These are phyloP conservation scores for Sarocladiaceae sp. DNA, from an alignment of 2,329 filamentous ascomycete genomes.

Conservation along the genomic window DNA sequence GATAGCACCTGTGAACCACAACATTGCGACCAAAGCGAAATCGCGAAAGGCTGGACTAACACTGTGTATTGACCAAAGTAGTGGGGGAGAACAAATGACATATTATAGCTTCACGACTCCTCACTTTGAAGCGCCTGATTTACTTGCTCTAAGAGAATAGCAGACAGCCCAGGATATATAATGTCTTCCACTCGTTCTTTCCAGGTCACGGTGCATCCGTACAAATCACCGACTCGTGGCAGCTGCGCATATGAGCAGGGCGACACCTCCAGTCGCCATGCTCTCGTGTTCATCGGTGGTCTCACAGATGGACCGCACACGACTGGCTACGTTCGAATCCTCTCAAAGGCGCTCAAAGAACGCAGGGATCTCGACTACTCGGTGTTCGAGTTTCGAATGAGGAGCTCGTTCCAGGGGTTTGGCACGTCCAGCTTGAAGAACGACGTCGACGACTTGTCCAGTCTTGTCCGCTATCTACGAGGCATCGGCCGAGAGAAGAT, in stretches of 20 bases:
- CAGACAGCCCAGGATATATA: neutral
- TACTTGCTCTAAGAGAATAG: no score
- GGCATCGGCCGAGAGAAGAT: conserved; percentile 45
- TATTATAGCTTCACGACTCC: no score
- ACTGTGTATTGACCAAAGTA: neutral
- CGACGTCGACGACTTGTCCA: conserved; percentile 50
- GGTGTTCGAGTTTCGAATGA: conserved; percentile 52
- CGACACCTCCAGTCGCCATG: conserved; percentile 42
- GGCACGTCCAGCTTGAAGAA: conserved; percentile 45
- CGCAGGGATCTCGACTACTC: conserved; percentile 40
- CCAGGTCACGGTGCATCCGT: conserved; percentile 41
- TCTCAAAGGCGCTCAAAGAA: conserved; percentile 40
- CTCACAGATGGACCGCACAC: conserved; percentile 67
- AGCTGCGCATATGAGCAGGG: conserved; percentile 46
- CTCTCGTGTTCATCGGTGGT: conserved; percentile 66
- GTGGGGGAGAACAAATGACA: neutral
- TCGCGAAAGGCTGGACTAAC: no score
- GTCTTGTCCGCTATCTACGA: conserved; percentile 51
- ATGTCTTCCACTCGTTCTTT: conserved; percentile 29
- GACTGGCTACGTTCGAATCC: conserved; percentile 49
- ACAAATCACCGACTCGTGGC: conserved; percentile 33
- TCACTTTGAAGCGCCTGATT: no score
- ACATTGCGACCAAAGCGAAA: neutral
- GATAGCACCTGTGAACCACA: neutral
- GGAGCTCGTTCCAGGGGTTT: conserved; percentile 49